phyloP scores from a whole-genome alignment of 768 basidiomycete species.

The Hericium coralloides region DNA sequence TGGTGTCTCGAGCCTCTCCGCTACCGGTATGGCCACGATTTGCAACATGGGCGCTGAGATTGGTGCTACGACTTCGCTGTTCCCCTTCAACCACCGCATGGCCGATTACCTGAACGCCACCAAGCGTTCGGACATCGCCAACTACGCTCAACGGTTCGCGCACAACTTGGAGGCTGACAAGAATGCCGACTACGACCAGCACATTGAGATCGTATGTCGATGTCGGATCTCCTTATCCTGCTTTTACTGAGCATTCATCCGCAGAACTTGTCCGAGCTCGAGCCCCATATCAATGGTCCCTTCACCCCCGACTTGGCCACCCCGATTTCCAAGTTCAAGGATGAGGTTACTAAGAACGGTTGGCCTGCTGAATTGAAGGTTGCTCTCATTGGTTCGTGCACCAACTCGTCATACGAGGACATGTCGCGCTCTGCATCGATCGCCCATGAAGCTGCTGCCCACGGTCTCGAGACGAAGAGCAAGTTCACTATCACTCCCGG shows the following conservation, averaged over 20 bases:
- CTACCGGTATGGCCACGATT: conserved; percentile 99
- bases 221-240: neutral
- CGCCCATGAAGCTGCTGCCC: conserved; percentile 77
- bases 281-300: conserved; percentile 98
- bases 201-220: conserved; percentile 76
- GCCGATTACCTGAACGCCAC: conserved; percentile 90
- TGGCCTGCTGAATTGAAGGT: conserved; percentile 98
- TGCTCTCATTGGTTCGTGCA: conserved; percentile 97
- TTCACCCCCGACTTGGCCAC: conserved; percentile 99
- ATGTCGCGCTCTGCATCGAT: conserved; percentile 97
- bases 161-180: conserved; percentile 88
- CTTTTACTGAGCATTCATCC: neutral
- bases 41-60: conserved; percentile 99
- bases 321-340: conserved; percentile 91
- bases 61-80: conserved; percentile 95
- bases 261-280: conserved; percentile 91
- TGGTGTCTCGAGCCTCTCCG: conserved; percentile 92
- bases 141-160: conserved; percentile 81
- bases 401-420: conserved; percentile 99
- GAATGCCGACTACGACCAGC: conserved; percentile 86
- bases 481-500: conserved; percentile 98
- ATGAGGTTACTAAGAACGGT: conserved; percentile 85
- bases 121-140: conserved; percentile 77
- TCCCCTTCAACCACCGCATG: conserved; percentile 99
- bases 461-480: conserved; percentile 85